These are phyloP conservation scores for Niebla homalea DNA, from an alignment of 495 filamentous ascomycete species.

Conservation along the genomic window DNA sequence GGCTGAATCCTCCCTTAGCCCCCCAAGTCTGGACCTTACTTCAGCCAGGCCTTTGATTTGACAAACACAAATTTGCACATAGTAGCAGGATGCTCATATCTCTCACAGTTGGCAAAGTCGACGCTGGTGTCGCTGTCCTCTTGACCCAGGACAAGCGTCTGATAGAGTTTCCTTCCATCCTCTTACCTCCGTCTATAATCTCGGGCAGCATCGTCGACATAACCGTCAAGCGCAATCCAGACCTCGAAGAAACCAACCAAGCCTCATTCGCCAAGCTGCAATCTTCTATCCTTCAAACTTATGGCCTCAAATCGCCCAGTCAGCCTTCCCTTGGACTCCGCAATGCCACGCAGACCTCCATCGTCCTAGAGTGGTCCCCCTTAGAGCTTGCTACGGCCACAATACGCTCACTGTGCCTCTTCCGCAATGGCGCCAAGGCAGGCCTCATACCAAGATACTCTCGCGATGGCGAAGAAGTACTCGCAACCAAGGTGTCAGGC, in stretches of 20 bases:
- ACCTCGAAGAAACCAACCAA: constrained; percentile 59
- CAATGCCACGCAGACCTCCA: constrained; percentile 92
- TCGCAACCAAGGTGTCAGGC: constrained; percentile 93
- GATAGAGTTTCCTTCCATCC: constrained; percentile 97
- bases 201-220: constrained; percentile 97
- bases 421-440: constrained; percentile 90
- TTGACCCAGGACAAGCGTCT: constrained; percentile 94
- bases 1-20: too few species aligned
- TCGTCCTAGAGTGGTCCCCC: constrained; percentile 96
- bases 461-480: constrained; percentile 52
- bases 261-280: constrained; percentile 70
- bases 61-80: neutral
- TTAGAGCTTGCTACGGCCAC: constrained; percentile 87
- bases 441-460: constrained; percentile 65
- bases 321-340: constrained; percentile 75
- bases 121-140: constrained; percentile 93
- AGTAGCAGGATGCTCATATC: constrained; percentile 70
- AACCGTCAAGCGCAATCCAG: constrained; percentile 76
- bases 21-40: neutral
- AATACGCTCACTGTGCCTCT: constrained; percentile 74
- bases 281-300: constrained; percentile 70
- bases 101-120: constrained; percentile 96
- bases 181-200: constrained; percentile 85
- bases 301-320: constrained; percentile 67
- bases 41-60: neutral